Evolutionary conservation across 441 rosid genomes (phyloP).

Genomic region (Jatropha podagrica): DNA sequence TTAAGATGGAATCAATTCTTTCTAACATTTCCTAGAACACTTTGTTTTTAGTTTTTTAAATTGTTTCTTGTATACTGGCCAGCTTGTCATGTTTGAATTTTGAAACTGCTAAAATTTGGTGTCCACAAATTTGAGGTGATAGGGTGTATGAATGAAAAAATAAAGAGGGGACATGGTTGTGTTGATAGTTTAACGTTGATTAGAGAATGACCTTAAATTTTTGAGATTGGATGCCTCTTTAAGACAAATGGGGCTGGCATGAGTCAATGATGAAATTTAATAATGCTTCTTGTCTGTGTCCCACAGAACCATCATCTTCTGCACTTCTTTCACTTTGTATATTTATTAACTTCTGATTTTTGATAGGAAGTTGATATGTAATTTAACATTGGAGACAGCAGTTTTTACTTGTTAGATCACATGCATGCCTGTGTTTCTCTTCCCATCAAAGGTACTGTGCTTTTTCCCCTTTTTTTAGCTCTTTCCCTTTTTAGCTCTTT

Average conservation of each 20-base stretch:
- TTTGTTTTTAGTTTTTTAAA: neutral
- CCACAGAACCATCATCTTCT: slow-evolving; percentile 18
- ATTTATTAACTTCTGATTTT: neutral
- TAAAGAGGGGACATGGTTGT: slow-evolving; percentile 15
- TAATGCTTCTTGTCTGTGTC: slow-evolving; percentile 37
- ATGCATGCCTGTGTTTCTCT: slow-evolving; percentile 23
- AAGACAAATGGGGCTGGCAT: slow-evolving; percentile 28
- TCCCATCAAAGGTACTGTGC: slow-evolving; percentile 22
- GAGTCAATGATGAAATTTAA: slow-evolving; percentile 38
- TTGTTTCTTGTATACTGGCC: neutral
- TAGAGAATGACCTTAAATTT: slow-evolving; percentile 14
- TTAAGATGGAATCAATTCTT: slow-evolving; percentile 25
- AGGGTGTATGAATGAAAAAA: neutral
- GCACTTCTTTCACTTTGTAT: neutral
- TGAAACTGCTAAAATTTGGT: slow-evolving; percentile 1
- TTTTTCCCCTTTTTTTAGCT: neutral
- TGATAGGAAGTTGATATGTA: slow-evolving; percentile 13
- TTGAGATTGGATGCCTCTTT: slow-evolving; percentile 15
- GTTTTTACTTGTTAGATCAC: slow-evolving; percentile 24
- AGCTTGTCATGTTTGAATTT: neutral
- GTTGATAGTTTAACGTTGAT: slow-evolving; percentile 13
- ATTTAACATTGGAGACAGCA: slow-evolving; percentile 23
- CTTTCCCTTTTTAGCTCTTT: slow-evolving; percentile 14
- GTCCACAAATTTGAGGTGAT: slow-evolving; percentile 16
- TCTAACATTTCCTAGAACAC: neutral